Conservation (phyloP, 306 rosid genomes). For the Alnus glutinosa region DNA sequence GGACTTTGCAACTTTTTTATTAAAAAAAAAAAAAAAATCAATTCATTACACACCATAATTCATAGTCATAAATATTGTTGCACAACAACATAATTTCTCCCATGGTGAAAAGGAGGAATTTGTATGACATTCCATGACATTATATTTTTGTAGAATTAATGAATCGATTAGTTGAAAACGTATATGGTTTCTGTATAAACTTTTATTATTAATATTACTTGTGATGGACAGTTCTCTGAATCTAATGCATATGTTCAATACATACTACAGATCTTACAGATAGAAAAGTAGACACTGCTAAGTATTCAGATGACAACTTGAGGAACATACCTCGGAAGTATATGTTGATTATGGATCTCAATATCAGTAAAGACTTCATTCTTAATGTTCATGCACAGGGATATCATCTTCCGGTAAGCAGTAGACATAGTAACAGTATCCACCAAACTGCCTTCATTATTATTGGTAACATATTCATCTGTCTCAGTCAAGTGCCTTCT, state of each 20-base stretch:
- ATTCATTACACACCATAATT: neutral
- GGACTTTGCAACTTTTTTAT: neutral
- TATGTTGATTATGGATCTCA: slow-evolving; percentile 84
- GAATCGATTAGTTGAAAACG: neutral
- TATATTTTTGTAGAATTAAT: neutral
- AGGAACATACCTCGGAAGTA: slow-evolving; percentile 85
- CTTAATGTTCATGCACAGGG: slow-evolving; percentile 65
- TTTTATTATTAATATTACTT: neutral
- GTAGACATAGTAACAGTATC: slow-evolving; percentile 59
- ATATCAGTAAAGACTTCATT: slow-evolving; percentile 82
- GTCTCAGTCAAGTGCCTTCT: slow-evolving; percentile 85
- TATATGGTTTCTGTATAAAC: neutral
- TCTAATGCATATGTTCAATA: neutral
- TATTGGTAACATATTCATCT: slow-evolving; percentile 77
- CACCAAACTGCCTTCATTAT: slow-evolving; percentile 61
- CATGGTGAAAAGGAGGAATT: neutral
- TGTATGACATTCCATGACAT: neutral
- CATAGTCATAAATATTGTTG: neutral
- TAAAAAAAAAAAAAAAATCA: neutral
- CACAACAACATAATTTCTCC: neutral
- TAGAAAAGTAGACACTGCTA: neutral
- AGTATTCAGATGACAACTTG: slow-evolving; percentile 11
- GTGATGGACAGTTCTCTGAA: neutral
- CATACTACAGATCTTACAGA: neutral
- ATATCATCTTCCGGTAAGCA: slow-evolving; percentile 90